Evolutionary conservation across 1,284 basidiomycete genomes (phyloP).

Genomic region (Agaricales sp.): DNA sequence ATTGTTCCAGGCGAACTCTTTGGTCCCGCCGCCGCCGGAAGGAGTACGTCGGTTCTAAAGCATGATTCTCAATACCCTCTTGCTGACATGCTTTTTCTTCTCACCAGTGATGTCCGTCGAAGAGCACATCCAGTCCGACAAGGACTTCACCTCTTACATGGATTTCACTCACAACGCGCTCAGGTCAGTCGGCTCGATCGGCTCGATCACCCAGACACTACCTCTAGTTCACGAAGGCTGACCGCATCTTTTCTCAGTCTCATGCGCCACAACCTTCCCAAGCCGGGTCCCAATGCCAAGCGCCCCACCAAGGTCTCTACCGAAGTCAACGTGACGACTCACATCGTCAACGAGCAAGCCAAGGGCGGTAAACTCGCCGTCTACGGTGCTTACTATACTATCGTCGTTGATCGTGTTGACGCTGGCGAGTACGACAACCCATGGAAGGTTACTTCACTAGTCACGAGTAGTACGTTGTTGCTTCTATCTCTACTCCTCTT

Average conservation of each 20-base stretch:
- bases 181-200: too few relatives aligned
- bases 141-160: neutral
- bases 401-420: neutral
- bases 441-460: neutral
- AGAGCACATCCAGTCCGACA: neutral
- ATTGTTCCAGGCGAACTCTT: neutral
- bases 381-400: neutral
- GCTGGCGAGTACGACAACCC: neutral
- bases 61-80: too few relatives aligned
- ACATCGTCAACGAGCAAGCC: neutral
- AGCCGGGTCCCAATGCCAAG: neutral
- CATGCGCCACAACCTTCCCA: neutral
- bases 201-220: too few relatives aligned
- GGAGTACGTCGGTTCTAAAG: too few relatives aligned
- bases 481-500: too few relatives aligned
- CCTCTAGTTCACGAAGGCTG: too few relatives aligned
- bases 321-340: neutral
- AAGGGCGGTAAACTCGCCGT: neutral
- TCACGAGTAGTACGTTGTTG: neutral
- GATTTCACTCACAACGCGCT: neutral
- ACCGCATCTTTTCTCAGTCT: too few relatives aligned
- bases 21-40: neutral
- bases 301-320: neutral
- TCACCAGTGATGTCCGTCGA: neutral
- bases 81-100: neutral